These are phyloP conservation scores for Saccharum officinarum DNA, from an alignment of 176 grass and related monocot genomes.

Conservation along the genomic window DNA sequence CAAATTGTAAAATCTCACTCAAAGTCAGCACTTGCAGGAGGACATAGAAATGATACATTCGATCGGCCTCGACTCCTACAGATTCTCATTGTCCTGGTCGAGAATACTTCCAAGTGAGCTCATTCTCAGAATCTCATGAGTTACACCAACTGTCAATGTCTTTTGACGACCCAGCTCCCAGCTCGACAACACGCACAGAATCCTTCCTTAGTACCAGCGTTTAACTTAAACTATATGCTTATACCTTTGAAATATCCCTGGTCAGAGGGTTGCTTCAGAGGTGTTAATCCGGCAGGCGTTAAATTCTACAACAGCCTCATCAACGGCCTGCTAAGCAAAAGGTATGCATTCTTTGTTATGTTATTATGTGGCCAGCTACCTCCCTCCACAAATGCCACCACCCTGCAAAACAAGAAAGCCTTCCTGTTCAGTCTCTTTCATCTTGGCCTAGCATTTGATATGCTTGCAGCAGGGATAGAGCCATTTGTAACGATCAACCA, in stretches of 20 bases:
- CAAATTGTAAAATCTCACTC: too few species aligned
- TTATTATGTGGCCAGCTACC: neutral
- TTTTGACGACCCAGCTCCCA: too few species aligned
- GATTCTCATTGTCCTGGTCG: too few species aligned
- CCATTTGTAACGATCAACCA: conserved; percentile 72
- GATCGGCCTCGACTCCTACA: too few species aligned
- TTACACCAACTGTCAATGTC: too few species aligned
- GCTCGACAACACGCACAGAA: too few species aligned
- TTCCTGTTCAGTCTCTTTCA: neutral
- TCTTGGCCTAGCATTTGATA: neutral
- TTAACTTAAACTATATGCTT: neutral
- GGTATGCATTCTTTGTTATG: conserved; percentile 11
- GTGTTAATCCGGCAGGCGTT: conserved; percentile 44
- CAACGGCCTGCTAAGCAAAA: conserved; percentile 44
- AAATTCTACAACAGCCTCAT: conserved; percentile 58
- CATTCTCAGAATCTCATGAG: too few species aligned
- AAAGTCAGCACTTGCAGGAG: too few species aligned
- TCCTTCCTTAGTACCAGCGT: too few species aligned
- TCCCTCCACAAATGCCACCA: neutral
- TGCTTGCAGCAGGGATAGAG: conserved; percentile 45
- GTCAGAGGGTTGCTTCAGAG: conserved; percentile 54
- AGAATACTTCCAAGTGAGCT: too few species aligned
- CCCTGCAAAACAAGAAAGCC: neutral
- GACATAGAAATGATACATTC: too few species aligned
- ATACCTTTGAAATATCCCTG: neutral